Percentiles rank a stretch among this genome's conserved stretches.
phyloP scores from a whole-genome alignment of 129 eudicot genomes.

The Gnaphalium uliginosum region DNA sequence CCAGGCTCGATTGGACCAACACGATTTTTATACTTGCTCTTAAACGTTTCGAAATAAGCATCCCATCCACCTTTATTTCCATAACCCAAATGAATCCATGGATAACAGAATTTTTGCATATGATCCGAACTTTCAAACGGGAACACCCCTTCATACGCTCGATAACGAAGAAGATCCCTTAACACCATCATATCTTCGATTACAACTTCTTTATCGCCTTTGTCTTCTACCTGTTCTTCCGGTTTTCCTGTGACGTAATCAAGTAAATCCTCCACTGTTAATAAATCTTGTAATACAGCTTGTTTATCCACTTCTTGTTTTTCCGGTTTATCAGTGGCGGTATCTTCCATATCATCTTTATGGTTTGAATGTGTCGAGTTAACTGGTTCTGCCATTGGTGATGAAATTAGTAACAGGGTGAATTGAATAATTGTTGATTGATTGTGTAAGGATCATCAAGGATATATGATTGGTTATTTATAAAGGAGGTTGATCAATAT shows the following conservation, averaged over 20 bases:
- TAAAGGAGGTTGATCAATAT: no score
- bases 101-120: not conserved
- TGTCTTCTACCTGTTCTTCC: not conserved
- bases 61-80: no score
- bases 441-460: no score
- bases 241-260: not conserved
- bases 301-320: no score
- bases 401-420: not conserved
- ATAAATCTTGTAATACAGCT: not conserved
- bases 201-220: not conserved
- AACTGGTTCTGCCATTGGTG: not conserved
- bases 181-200: not conserved
- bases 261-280: not conserved
- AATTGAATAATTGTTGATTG: no score
- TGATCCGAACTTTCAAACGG: not conserved
- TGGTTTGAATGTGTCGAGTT: not conserved
- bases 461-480: no score
- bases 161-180: not conserved
- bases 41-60: no score
- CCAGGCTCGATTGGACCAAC: no score
- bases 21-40: no score
- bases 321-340: not conserved
- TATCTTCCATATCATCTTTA: not conserved
- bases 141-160: not conserved
- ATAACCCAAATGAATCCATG: no score